Base-by-base conservation (phyloP, 1,139 yeast species). In the Kluyveromyces sp. region DNA sequence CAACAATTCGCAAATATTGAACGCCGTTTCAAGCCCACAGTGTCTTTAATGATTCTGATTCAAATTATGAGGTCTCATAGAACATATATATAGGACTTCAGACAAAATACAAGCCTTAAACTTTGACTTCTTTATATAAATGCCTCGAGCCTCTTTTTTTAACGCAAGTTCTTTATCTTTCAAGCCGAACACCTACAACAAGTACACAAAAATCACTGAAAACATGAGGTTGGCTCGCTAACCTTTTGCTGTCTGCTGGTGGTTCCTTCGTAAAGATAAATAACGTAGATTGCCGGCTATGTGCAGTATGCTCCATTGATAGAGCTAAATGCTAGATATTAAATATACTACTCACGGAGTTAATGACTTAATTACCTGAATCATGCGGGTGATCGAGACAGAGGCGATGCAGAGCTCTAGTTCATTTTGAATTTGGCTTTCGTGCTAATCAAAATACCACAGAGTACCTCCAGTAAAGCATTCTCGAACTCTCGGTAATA, bases 401-500 rank as follows among this genome's bases (percentile, higher is more conserved):
- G n/a, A n/a, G n/a, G n/a, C n/a, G n/a, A n/a, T n/a, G 26, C 26
- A 22, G 26, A 22, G 6, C 2, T 40, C 40, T 15, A 9, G 9
- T 22, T 22, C 6, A 22, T 6, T 6, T 22, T 22, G 8, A 22
- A 9, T 9, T 22, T 22, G 26, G 26, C 9, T 9, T 22, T 22
- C 8, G 26, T 22, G 9, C 9, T 22, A 22, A 39, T 35, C 15
- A 35, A 30, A 15, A 35, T 35, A 6, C 39, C 39, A 16, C 39
- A 35, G 13, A 35, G 42, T 13, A 43, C 43, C 33, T 46, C 51
- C n/a, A 48, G 35, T 9, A 46, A 28, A 2, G 50, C 49, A 37
- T 47, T 45, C 33, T 48, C 51, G 28, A 46, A 48, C 35, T 48
- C 51, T n/a, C 46, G 44, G 32, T 42, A 48, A 25, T 48, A 45